Evolutionary conservation across 2,329 filamentous ascomycete genomes (phyloP).

Genomic region (Dichotomopilus funicola): DNA sequence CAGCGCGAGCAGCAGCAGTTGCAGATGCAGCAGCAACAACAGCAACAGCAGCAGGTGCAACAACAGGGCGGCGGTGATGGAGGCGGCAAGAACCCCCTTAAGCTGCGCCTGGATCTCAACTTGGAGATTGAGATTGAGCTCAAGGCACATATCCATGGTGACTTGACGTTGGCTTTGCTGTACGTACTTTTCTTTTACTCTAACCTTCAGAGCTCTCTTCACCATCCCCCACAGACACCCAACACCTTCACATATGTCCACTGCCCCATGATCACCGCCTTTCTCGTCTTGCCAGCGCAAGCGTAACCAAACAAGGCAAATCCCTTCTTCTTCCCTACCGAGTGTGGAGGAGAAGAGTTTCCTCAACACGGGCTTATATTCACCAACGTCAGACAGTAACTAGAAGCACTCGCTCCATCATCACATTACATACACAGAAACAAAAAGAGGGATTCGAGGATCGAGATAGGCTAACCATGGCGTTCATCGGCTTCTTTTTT

Average conservation of each 20-base stretch:
- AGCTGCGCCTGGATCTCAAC: slow-evolving; percentile 66
- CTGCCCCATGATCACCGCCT: neutral
- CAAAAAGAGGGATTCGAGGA: no score
- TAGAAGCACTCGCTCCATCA: no score
- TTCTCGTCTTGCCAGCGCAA: no score
- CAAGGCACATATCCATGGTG: slow-evolving; percentile 72
- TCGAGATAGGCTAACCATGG: no score
- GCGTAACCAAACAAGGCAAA: no score
- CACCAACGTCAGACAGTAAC: no score
- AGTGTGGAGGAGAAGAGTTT: no score
- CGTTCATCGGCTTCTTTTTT: no score
- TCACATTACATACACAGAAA: no score
- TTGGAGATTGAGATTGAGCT: slow-evolving; percentile 73
- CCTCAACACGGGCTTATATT: no score
- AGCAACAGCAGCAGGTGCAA: slow-evolving; percentile 23
- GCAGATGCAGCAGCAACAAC: slow-evolving; percentile 24
- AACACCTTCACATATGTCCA: neutral
- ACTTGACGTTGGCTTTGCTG: slow-evolving; percentile 67
- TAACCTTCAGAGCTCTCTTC: neutral
- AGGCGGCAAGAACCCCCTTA: slow-evolving; percentile 54
- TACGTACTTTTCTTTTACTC: slow-evolving; percentile 33
- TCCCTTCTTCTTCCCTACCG: no score
- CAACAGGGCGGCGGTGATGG: slow-evolving; percentile 27
- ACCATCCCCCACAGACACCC: neutral
- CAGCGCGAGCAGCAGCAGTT: slow-evolving; percentile 17